These are phyloP conservation scores for Ascoidea tarda DNA, from an alignment of 805 yeast species.

Conservation along the genomic window DNA sequence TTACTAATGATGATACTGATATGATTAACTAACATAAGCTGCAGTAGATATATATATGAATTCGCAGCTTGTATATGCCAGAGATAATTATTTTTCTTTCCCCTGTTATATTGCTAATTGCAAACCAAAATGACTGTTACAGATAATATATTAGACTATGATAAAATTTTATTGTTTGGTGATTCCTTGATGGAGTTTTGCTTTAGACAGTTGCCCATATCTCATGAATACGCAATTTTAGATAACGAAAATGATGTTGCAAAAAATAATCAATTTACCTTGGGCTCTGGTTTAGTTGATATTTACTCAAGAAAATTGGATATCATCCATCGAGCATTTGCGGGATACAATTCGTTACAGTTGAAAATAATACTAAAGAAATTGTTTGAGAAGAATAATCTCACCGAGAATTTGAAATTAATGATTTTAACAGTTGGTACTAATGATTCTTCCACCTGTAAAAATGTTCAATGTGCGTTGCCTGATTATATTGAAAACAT, in stretches of 20 bases:
- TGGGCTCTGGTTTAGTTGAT: conserved; percentile 35
- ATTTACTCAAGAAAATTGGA: conserved; percentile 51
- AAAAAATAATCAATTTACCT: conserved; percentile 12
- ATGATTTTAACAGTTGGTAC: not conserved
- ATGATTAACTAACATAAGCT: too few species aligned
- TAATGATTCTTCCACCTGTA: not conserved
- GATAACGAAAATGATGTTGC: not conserved
- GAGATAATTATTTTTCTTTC: too few species aligned
- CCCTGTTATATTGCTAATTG: too few species aligned
- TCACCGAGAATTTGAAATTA: too few species aligned
- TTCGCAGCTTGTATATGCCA: too few species aligned
- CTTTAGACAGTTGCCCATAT: conserved; percentile 14
- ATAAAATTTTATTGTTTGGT: conserved; percentile 49
- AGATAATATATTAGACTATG: conserved; percentile 8
- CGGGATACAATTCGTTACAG: conserved; percentile 63
- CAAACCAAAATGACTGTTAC: too few species aligned
- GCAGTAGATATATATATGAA: too few species aligned
- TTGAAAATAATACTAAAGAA: conserved; percentile 35
- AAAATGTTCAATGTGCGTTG: too few species aligned
- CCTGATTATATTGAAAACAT: too few species aligned
- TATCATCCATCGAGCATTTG: conserved; percentile 57
- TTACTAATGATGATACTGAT: too few species aligned
- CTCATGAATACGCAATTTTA: not conserved
- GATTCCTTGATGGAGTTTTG: conserved; percentile 56
- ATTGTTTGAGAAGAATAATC: conserved; percentile 33